phyloP scores from a whole-genome alignment of 2,329 filamentous ascomycete genomes.

The Nemania sp. region DNA sequence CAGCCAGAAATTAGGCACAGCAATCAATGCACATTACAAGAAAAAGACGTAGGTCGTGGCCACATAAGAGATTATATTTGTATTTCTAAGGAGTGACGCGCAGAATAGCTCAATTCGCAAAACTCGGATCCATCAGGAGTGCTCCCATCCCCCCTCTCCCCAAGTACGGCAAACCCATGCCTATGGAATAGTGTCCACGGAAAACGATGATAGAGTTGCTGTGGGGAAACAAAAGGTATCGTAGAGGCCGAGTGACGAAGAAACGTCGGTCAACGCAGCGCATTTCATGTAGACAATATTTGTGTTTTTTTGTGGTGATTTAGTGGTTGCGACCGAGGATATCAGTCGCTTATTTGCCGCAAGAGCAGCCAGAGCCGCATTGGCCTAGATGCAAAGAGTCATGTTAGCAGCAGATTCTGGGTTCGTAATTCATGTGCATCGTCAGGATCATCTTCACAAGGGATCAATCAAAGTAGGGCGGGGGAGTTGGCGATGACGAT shows the following conservation, averaged over 20 bases:
- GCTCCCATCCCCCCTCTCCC: constrained; percentile 6
- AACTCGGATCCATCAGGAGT: constrained; percentile 15
- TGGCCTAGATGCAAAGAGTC: constrained; percentile 31
- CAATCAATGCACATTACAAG: constrained; percentile 1
- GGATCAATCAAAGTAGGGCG: constrained; percentile 25
- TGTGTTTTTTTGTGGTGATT: not conserved
- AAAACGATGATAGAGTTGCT: constrained; percentile 7
- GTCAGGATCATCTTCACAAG: not conserved
- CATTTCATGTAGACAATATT: not conserved
- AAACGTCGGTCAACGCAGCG: constrained; percentile 18
- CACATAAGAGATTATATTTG: constrained; percentile 30
- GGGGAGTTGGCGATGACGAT: constrained; percentile 31
- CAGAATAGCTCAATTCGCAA: constrained; percentile 12
- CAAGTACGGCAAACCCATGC: constrained; percentile 2
- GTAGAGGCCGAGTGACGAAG: constrained; percentile 15
- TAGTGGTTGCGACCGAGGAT: constrained; percentile 14
- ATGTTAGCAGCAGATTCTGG: constrained; percentile 17
- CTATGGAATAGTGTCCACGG: constrained; percentile 8
- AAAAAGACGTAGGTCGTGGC: not conserved
- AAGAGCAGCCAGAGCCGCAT: constrained; percentile 44
- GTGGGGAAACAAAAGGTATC: constrained; percentile 3
- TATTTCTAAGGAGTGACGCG: constrained; percentile 40
- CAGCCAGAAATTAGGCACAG: not conserved
- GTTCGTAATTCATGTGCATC: not conserved
- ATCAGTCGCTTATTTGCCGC: constrained; percentile 42